Evolutionary conservation across 331 rosid species (phyloP).

Genomic region (Cydonia oblonga): DNA sequence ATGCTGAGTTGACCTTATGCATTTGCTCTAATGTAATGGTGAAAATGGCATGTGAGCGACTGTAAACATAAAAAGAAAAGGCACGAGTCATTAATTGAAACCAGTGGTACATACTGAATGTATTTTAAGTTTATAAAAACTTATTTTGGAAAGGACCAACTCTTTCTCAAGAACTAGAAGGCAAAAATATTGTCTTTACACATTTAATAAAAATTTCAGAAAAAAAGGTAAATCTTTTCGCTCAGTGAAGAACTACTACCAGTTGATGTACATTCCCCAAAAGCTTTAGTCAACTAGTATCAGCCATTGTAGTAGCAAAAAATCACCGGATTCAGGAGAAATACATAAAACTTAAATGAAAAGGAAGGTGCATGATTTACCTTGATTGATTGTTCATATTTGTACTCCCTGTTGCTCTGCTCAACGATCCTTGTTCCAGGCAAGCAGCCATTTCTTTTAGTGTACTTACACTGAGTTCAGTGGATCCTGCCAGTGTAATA

Average conservation of each 20-base stretch:
- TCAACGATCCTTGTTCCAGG: conserved; percentile 87
- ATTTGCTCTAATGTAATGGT: conserved; percentile 98
- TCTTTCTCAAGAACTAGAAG: neutral
- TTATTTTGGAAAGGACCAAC: neutral
- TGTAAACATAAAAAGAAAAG: conserved; percentile 25
- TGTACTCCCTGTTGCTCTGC: conserved; percentile 99
- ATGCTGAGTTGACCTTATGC: conserved; percentile 42
- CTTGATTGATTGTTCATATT: conserved; percentile 99
- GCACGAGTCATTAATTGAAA: conserved; percentile 8
- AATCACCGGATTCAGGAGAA: neutral
- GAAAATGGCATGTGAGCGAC: conserved; percentile 99
- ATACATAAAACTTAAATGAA: neutral
- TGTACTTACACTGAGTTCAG: conserved; percentile 76
- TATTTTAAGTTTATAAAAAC: too few relatives aligned
- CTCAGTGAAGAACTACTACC: neutral
- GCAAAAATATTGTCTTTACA: neutral
- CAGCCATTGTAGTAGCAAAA: too few relatives aligned
- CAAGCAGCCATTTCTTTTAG: conserved; percentile 92
- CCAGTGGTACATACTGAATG: neutral
- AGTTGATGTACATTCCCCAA: neutral
- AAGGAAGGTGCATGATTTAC: conserved; percentile 23
- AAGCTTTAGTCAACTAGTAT: too few relatives aligned
- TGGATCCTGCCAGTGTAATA: conserved; percentile 94
- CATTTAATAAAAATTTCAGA: neutral
- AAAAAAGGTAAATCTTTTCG: neutral